These are phyloP conservation scores for Colletotrichum tropicale DNA, from an alignment of 2,329 filamentous ascomycete genomes.

Conservation along the genomic window DNA sequence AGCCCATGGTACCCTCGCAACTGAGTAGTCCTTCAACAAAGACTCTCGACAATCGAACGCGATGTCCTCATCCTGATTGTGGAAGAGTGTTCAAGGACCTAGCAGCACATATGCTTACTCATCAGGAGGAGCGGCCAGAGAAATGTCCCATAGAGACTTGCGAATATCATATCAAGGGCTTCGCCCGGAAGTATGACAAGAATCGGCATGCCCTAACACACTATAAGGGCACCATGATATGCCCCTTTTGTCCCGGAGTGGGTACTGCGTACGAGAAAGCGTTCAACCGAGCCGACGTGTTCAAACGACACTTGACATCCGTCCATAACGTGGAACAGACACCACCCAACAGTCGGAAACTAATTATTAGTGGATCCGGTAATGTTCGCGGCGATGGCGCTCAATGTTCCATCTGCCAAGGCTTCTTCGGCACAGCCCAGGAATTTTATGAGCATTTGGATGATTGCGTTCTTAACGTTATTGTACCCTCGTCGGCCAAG, in stretches of 20 bases:
- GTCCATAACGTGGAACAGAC: conserved; percentile 95
- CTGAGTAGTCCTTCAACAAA: conserved; percentile 33
- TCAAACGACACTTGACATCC: conserved; percentile 92
- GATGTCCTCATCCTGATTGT: conserved; percentile 62
- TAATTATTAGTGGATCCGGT: conserved; percentile 44
- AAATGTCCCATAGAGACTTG: conserved; percentile 95
- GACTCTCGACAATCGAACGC: conserved; percentile 46
- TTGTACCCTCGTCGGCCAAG: conserved; percentile 45
- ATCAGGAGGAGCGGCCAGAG: conserved; percentile 90
- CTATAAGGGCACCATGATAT: conserved; percentile 98
- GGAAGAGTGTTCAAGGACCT: conserved; percentile 67
- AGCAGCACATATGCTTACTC: conserved; percentile 93
- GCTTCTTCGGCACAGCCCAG: conserved; percentile 81
- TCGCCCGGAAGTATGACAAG: conserved; percentile 97
- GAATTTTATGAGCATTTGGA: conserved; percentile 98
- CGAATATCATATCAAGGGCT: conserved; percentile 93
- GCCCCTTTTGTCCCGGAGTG: conserved; percentile 90
- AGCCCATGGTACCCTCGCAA: not conserved
- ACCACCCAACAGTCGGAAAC: conserved; percentile 85
- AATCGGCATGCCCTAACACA: conserved; percentile 95
- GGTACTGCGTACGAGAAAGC: conserved; percentile 90
- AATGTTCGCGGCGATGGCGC: conserved; percentile 60
- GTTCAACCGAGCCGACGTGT: conserved; percentile 96
- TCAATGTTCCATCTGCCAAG: conserved; percentile 89
- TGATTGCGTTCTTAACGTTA: conserved; percentile 64